Evolutionary conservation across 805 yeast genomes (phyloP), one percentile per base, ranked within the genome.

Genomic region (Candida schatavii): DNA sequence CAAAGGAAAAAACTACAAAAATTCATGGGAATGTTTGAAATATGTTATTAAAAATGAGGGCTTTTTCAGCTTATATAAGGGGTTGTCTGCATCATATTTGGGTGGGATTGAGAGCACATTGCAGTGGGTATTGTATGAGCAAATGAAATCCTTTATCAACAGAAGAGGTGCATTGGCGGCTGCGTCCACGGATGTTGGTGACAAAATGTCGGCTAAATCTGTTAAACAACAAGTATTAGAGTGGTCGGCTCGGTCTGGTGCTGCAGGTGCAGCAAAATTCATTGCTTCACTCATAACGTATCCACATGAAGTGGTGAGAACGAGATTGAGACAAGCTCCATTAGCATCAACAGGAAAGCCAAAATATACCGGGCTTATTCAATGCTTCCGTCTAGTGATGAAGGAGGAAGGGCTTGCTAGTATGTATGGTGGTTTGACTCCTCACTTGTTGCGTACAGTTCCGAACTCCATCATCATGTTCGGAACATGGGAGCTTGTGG

Each of bases 401-500:
- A 86, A 83, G 55, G 97, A 93, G 57, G 99, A 93, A 66, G 99
- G 99, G 1, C 64, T 91, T 40, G 83, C 77, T 5, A 85, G 96
- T 10, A 85, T 93, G 88, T 93, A 93, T 60, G 97, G 99, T 42
- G 99, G 99, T 0, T 73, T 93, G 55, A 93, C 99, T 1, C 97
- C 99, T 3, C 99, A 93, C 66, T 70, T 93, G 55, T 77, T 93
- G 69, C 80, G 99, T 64, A 93, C 99, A 0, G 99, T 93, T 40
- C 99, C 99, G 3, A 93, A 93, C 65, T 86, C 96, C 56, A 89
- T 93, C 59, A 91, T 93, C 52, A 93, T 93, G 99, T 93, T 93
- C 70, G 99, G 99, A 35, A 90, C 98, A 3, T 93, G 98, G 98
- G 99, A 93, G 59, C 61, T 93, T 27, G 69, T 70, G 20, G 75